Conservation (phyloP, 345 rosid genomes). For the Erucastrum elatum region DNA sequence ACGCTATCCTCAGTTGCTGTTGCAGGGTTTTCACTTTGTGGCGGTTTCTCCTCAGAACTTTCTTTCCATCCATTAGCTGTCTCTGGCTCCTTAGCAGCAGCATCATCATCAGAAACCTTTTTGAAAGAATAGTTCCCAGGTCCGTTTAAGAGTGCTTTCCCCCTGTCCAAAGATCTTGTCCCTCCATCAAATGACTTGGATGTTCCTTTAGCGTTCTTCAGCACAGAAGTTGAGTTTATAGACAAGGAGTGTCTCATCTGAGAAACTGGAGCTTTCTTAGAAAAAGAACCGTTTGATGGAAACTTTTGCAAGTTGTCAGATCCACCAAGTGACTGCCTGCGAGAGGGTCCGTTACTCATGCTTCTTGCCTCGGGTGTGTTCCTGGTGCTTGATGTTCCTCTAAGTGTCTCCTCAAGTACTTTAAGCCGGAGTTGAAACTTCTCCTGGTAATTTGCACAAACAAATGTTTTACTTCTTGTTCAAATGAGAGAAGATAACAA, state of each 20-base stretch:
- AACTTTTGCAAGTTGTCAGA: neutral
- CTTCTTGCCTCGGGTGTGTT: neutral
- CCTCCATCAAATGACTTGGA: neutral
- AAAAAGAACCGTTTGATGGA: neutral
- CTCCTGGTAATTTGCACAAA: neutral
- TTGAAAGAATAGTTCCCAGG: neutral
- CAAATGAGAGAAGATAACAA: neutral
- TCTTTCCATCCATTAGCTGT: neutral
- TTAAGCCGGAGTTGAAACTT: neutral
- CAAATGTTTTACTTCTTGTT: neutral
- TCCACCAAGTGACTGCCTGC: neutral
- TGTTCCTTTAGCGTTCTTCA: neutral
- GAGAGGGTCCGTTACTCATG: neutral
- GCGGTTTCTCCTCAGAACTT: neutral
- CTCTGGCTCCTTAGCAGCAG: neutral
- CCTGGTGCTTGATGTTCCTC: neutral
- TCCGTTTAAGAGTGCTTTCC: neutral
- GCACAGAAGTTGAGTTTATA: neutral
- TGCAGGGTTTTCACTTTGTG: neutral
- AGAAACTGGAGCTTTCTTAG: neutral
- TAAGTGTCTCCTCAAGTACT: neutral
- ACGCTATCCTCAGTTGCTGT: neutral
- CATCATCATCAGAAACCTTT: neutral
- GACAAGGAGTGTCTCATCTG: neutral
- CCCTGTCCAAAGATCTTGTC: neutral